A percentile compares a stretch with the other conserved stretches of the same genome.
Conservation (phyloP, 208 protist species). For the Crithidia acanthocephali region DNA sequence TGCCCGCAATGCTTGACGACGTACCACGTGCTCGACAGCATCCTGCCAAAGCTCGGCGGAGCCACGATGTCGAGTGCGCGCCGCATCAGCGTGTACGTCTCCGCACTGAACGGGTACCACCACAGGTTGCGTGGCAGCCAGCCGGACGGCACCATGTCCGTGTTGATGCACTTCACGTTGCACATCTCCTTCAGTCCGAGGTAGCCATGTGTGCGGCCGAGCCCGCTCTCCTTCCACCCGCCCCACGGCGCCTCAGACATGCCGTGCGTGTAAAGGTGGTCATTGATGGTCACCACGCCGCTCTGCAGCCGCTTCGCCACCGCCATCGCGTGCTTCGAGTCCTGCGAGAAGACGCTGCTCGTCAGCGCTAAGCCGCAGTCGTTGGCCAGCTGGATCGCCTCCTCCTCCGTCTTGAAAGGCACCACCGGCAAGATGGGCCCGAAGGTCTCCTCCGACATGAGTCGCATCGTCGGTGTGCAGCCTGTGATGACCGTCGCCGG, state of each 20-base stretch:
- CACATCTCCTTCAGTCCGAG: conserved; percentile 83
- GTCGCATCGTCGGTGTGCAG: conserved; percentile 81
- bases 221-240: conserved; percentile 88
- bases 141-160: conserved; percentile 42
- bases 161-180: conserved; percentile 86
- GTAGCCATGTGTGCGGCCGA: conserved; percentile 85
- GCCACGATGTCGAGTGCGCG: conserved; percentile 41
- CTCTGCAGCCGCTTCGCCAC: conserved; percentile 66
- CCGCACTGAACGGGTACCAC: conserved; percentile 73
- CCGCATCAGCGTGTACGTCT: conserved; percentile 45
- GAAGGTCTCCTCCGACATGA: conserved; percentile 93
- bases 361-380: conserved; percentile 71
- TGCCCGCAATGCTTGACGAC: conserved; percentile 38
- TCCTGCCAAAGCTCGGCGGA: conserved; percentile 35
- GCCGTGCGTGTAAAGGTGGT: conserved; percentile 67
- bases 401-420: conserved; percentile 72
- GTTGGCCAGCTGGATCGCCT: conserved; percentile 84
- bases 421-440: conserved; percentile 90
- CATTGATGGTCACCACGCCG: conserved; percentile 89
- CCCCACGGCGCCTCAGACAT: conserved; percentile 88
- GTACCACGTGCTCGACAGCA: conserved; percentile 29
- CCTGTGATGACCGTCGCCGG: conserved; percentile 83
- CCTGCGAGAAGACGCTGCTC: conserved; percentile 77
- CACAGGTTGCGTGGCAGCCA: conserved; percentile 66
- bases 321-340: conserved; percentile 30